Base-by-base conservation (phyloP, 208 protist species). In the Wallacemonas sp. region DNA sequence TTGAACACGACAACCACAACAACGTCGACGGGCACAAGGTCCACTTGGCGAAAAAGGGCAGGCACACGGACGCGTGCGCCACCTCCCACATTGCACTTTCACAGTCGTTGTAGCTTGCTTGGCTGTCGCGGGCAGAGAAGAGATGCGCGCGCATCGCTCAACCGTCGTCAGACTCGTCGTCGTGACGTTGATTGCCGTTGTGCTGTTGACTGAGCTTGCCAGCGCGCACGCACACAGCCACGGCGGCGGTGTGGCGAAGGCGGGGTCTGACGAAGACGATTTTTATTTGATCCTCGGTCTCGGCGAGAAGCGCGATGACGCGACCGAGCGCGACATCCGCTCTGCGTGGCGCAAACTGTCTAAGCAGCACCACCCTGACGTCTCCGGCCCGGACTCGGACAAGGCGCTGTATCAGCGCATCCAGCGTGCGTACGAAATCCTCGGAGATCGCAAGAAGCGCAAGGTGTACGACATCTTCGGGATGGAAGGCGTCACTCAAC, bases 381-480 rank as follows among this genome's bases (percentile, higher is more conserved):
- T 78, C 37, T 65, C 76, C 24, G 68, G 75, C 19, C 30, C 21
- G 33, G 76, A 85, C 41, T 55, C 73, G n/a, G 67, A 71, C 3
- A 54, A 79, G 26, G 72, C 77, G 36, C 33, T 63, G 33, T 93
- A 87, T 61, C 66, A 81, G 37, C 67, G 73, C 22, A 87, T 94
- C 50, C 83, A 79, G 32, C 72, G 77, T n/a, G 88, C 88, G 2
- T 90, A 94, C 69, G 82, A 94, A 55, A 81, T 92, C 12, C 77
- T 94, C 9, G 71, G 70, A 0, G 78, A 92, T 44, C 76, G 78
- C 19, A 67, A 68, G 33, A 88, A 89, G 69, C 70, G 85, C 32
- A 83, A 82, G 66, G 71, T 94, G 17, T 94, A 91, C 61, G 88
- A 94, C 58, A 81, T 83, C n/a, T 66, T 79, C 22, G 88, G 88